Evolutionary conservation across 169 alveolate genomes (phyloP).

Genomic region (Nephromyces sp.): DNA sequence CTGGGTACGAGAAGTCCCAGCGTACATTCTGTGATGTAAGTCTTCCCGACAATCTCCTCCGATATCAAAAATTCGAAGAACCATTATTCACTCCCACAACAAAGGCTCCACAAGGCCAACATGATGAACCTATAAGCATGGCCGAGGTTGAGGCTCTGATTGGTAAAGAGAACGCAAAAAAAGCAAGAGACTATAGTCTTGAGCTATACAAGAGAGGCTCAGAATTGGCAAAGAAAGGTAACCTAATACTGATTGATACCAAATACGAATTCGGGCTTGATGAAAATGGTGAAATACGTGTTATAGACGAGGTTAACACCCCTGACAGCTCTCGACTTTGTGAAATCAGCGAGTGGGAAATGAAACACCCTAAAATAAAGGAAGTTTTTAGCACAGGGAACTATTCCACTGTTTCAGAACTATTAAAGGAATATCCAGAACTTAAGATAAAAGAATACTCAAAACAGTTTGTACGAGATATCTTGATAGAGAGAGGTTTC

Average conservation of each 20-base stretch:
- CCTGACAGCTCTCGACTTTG: slow-evolving; percentile 25
- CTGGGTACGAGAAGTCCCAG: slow-evolving; percentile 38
- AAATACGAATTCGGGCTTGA: slow-evolving; percentile 41
- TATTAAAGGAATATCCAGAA: slow-evolving; percentile 10
- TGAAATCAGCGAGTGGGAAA: slow-evolving; percentile 5
- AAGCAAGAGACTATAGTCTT: neutral
- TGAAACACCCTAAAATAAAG: neutral
- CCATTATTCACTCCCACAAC: slow-evolving; percentile 45
- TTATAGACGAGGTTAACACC: slow-evolving; percentile 38
- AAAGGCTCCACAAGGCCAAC: slow-evolving; percentile 39
- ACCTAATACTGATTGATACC: slow-evolving; percentile 25
- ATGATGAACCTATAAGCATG: slow-evolving; percentile 20
- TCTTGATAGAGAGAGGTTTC: slow-evolving; percentile 15
- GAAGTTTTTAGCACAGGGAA: neutral
- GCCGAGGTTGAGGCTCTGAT: slow-evolving; percentile 1
- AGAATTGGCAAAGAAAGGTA: slow-evolving; percentile 1
- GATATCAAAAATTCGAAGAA: slow-evolving; percentile 31
- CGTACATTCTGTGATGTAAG: slow-evolving; percentile 32
- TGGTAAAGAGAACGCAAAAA: neutral
- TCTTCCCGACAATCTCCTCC: slow-evolving; percentile 28
- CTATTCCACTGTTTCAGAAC: neutral
- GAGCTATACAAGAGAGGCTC: slow-evolving; percentile 5
- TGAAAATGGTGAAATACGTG: slow-evolving; percentile 33
- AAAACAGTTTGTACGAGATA: slow-evolving; percentile 26
- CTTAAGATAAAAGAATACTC: slow-evolving; percentile 9